Evolutionary conservation across 2,329 filamentous ascomycete species (phyloP).

Genomic region (Ophidiomyces ophidiicola): DNA sequence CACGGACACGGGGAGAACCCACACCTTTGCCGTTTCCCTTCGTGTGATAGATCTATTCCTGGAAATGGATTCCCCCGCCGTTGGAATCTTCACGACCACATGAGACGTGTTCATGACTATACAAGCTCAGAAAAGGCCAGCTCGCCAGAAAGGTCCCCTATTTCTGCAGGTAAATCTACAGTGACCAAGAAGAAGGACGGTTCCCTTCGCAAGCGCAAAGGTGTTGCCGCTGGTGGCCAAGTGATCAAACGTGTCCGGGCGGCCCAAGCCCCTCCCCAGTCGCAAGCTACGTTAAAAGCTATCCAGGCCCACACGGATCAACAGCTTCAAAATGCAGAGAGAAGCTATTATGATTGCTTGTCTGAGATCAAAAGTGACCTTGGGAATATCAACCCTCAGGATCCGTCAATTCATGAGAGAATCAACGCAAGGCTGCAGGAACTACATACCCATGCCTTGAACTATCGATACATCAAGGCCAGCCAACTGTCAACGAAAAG

Average conservation of each 20-base stretch:
- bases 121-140: constrained; percentile 33
- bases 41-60: constrained; percentile 68
- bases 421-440: constrained; percentile 36
- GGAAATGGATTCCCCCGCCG: constrained; percentile 87
- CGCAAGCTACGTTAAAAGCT: constrained; percentile 27
- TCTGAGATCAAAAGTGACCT: constrained; percentile 30
- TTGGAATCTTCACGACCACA: constrained; percentile 95
- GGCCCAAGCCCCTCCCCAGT: constrained; percentile 25
- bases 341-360: constrained; percentile 33
- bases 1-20: constrained; percentile 90
- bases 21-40: constrained; percentile 74
- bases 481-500: constrained; percentile 28
- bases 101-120: constrained; percentile 78
- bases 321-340: constrained; percentile 32
- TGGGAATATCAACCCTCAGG: constrained; percentile 29
- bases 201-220: constrained; percentile 30
- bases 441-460: constrained; percentile 32
- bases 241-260: constrained; percentile 35
- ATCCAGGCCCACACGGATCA: constrained; percentile 27
- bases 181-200: constrained; percentile 27
- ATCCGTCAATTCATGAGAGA: constrained; percentile 32
- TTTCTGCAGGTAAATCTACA: constrained; percentile 16
- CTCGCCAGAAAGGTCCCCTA: constrained; percentile 31
- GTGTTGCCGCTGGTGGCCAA: constrained; percentile 25
- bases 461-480: constrained; percentile 33